phyloP scores from a whole-genome alignment of 352 stramenopile genomes.

The Phytophthora pseudosyringae region DNA sequence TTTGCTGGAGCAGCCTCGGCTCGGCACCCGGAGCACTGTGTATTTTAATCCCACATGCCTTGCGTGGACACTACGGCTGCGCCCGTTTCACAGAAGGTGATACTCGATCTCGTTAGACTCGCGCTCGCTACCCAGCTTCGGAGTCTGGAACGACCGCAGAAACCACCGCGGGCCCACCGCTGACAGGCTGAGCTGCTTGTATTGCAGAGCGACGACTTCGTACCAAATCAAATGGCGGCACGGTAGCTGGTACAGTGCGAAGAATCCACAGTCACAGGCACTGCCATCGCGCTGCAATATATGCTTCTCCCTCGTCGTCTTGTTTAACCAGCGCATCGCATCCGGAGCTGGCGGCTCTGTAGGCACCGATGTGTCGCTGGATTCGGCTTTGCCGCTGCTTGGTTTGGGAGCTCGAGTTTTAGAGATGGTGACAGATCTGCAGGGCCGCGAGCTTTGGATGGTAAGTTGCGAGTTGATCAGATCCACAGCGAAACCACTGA shows the following conservation, averaged over 20 bases:
- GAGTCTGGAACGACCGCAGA: conserved; percentile 70
- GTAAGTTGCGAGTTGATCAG: conserved; percentile 70
- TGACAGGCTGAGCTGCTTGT: conserved; percentile 70
- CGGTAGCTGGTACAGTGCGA: conserved; percentile 64
- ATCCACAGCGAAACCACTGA: conserved; percentile 68
- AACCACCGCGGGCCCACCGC: conserved; percentile 69
- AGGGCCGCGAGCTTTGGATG: conserved; percentile 41
- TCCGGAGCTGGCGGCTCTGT: conserved; percentile 6
- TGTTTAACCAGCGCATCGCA: conserved; percentile 63
- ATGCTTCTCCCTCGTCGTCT: conserved; percentile 63
- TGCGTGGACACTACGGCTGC: neutral
- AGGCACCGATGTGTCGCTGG: conserved; percentile 19
- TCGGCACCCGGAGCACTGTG: too few species aligned
- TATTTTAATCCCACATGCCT: too few species aligned
- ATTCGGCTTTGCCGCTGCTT: conserved; percentile 4
- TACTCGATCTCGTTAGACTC: conserved; percentile 85
- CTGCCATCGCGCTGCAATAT: conserved; percentile 66
- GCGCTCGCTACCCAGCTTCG: conserved; percentile 59
- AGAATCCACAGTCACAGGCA: conserved; percentile 74
- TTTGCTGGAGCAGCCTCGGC: too few species aligned
- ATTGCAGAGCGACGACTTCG: conserved; percentile 65
- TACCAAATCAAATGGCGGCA: conserved; percentile 83
- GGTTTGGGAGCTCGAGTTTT: conserved; percentile 28
- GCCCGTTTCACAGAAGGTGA: conserved; percentile 51
- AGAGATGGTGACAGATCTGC: conserved; percentile 40